Base-by-base conservation (phyloP, 768 basidiomycete species). In the Mycena alexandri region DNA sequence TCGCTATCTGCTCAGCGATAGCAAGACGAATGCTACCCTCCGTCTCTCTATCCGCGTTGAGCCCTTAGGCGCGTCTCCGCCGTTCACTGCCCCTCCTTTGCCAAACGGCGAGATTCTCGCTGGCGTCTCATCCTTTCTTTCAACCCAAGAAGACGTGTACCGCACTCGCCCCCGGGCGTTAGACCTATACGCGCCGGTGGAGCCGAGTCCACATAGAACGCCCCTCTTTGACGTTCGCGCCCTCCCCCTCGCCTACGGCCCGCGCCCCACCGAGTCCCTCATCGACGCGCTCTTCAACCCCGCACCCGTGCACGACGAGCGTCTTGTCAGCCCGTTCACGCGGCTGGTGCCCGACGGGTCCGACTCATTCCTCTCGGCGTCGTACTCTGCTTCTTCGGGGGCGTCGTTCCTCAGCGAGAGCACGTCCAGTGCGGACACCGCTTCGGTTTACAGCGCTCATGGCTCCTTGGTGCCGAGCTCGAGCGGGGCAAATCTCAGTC, bases 211-310 rank as follows among this genome's bases (percentile, higher is more conserved):
- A 5, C 29, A 47, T 53, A 3, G 38, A 58, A 61, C 0, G 42
- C 34, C 47, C 5, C 70, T 77, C 1, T 84, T 85, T 67, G 79
- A 81, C 69, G 75, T 82, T 8, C 74, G 77, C n/a, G 74, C 78
- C 36, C 81, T 91, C 9, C 88, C 88, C 2, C 74, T 79, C 19
- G 85, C 86, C 5, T 83, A 85, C 67, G 89, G 90, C 1, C 84
- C 89, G 2, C 85, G 86, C 56, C 87, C 88, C 16, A 93, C 92
- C 0, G 92, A 92, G 74, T 82, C 82, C 42, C 83, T 94, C 46
- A 93, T 94, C 73, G 93, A 94, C 61, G 88, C 91, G 7, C 75
- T 94, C 25, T 94, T 94, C 75, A 94, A 94, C 71, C 93, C 93
- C 2, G 83, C 83, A 2, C 84, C 82, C 2, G 86, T 86, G 11